Conservation (phyloP, 305 asterid species). For the Solanum hybrid region DNA sequence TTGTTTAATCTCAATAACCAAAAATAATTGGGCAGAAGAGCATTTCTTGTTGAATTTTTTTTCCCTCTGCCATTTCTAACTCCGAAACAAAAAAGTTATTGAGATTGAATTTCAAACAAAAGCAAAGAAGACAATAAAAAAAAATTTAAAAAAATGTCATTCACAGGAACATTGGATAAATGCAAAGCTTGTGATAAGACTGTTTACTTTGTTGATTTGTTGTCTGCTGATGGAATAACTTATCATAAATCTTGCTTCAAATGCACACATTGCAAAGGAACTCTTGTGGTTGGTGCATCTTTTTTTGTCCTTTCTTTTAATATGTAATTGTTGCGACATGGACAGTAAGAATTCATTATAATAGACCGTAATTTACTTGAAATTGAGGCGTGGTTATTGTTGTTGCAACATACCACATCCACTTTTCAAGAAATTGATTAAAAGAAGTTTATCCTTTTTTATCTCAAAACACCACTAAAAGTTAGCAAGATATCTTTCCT, state of each 20-base stretch:
- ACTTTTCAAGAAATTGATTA: background rate
- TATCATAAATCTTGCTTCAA: conserved; percentile 85
- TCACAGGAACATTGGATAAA: conserved; percentile 91
- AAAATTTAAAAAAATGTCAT: conserved; percentile 34
- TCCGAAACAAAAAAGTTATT: background rate
- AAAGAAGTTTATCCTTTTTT: background rate
- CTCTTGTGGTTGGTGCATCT: conserved; percentile 80
- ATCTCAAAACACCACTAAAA: background rate
- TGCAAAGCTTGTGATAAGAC: conserved; percentile 98
- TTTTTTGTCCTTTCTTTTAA: background rate
- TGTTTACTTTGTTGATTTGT: conserved; percentile 80
- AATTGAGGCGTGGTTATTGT: background rate
- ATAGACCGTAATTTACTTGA: background rate
- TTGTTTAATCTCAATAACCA: conserved; percentile 11
- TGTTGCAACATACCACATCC: background rate
- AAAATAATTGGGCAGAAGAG: background rate
- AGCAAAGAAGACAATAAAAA: background rate
- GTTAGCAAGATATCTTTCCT: background rate
- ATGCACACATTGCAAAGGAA: conserved; percentile 95
- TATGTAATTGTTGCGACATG: background rate
- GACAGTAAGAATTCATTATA: background rate
- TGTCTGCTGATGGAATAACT: conserved; percentile 74
- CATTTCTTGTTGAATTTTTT: background rate
- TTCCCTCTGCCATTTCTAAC: background rate
- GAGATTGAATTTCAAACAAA: background rate